phyloP scores from a whole-genome alignment of 208 protist species.

The Crithidia fasciculata region DNA sequence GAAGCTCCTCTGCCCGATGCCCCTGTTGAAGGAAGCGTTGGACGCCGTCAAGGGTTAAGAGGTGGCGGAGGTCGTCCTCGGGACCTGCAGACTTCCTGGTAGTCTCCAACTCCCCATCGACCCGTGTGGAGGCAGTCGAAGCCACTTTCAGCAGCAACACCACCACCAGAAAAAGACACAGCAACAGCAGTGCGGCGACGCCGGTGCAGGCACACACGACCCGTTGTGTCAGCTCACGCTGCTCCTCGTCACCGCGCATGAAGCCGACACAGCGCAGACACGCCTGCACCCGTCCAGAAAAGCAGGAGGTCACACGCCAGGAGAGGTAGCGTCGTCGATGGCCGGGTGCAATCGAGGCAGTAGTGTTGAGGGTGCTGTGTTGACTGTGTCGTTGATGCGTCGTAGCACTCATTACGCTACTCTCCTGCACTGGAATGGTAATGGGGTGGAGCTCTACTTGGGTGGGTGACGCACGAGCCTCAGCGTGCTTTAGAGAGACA shows the following conservation, averaged over 20 bases:
- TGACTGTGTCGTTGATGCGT: no score
- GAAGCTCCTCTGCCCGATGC: background rate
- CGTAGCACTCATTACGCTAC: no score
- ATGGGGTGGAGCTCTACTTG: no score
- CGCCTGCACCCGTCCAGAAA: background rate
- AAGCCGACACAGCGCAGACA: background rate
- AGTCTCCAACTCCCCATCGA: background rate
- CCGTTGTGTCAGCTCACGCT: background rate
- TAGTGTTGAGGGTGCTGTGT: no score
- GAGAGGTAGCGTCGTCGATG: background rate
- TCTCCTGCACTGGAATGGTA: no score
- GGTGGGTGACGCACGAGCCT: no score
- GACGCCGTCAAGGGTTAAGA: background rate
- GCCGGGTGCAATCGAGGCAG: no score
- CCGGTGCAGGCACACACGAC: slow-evolving; percentile 1
- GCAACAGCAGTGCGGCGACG: background rate
- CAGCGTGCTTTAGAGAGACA: no score
- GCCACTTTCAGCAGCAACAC: background rate
- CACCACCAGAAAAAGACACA: background rate
- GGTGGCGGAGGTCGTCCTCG: background rate
- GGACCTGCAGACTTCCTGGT: background rate
- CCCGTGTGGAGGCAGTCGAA: background rate
- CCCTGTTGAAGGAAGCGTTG: background rate
- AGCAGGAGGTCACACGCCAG: background rate
- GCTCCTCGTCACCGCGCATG: background rate